Percentiles rank a stretch among this genome's conserved stretches.
Evolutionary conservation across 1,139 yeast genomes (phyloP).

Genomic region (Geotrichum europaeum): DNA sequence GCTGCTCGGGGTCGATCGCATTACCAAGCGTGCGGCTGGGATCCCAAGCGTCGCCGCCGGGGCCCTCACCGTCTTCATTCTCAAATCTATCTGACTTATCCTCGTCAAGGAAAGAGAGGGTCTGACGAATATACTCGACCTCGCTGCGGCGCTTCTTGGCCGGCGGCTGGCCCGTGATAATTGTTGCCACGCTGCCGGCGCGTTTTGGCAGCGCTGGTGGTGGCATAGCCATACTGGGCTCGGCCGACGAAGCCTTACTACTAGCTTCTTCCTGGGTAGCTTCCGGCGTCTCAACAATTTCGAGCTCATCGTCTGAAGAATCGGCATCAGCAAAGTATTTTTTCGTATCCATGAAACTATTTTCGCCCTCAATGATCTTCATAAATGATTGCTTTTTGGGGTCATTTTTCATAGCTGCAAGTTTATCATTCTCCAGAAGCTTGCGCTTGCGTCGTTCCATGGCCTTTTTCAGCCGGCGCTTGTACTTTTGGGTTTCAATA

Average conservation of each 20-base stretch:
- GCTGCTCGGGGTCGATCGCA: slow-evolving; percentile 2
- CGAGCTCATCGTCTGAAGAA: background rate
- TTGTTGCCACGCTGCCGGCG: background rate
- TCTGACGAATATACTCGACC: slow-evolving; percentile 53
- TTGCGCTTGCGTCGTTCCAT: slow-evolving; percentile 52
- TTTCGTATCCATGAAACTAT: slow-evolving; percentile 11
- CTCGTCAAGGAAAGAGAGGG: slow-evolving; percentile 55
- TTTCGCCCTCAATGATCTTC: slow-evolving; percentile 55
- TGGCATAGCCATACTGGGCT: background rate
- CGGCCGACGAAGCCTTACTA: background rate
- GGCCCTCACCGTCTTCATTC: background rate
- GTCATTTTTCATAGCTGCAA: slow-evolving; percentile 45
- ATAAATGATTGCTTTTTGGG: slow-evolving; percentile 70
- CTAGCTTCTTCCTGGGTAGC: slow-evolving; percentile 28
- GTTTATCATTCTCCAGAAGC: slow-evolving; percentile 47
- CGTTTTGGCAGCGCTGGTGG: background rate
- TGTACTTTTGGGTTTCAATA: slow-evolving; percentile 22
- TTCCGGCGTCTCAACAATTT: background rate
- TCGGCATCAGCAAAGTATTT: slow-evolving; percentile 7
- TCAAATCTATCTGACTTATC: background rate
- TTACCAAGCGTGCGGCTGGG: slow-evolving; percentile 13
- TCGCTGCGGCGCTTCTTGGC: background rate
- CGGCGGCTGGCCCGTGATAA: background rate
- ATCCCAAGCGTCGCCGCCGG: slow-evolving; percentile 5
- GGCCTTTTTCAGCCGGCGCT: slow-evolving; percentile 43